These are phyloP conservation scores for Brassica rapa DNA, from an alignment of 345 rosid genomes.

Conservation along the genomic window DNA sequence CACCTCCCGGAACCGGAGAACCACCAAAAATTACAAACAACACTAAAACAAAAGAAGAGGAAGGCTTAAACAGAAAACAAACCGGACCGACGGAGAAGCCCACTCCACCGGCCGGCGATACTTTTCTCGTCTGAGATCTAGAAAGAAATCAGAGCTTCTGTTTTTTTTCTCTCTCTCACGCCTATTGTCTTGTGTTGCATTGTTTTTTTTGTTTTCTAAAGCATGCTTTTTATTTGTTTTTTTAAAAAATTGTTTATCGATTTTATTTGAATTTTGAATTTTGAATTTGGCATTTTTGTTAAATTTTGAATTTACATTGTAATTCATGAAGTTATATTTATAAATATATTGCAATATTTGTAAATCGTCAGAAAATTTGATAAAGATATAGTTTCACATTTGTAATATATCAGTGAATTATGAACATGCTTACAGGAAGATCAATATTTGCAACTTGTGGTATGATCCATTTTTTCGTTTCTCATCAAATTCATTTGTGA, in stretches of 20 bases:
- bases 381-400: neutral
- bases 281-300: neutral
- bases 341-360: neutral
- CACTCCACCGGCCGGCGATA: too few species aligned
- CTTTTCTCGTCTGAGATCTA: too few species aligned
- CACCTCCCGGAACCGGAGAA: too few species aligned
- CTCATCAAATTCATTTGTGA: neutral
- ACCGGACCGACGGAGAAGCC: too few species aligned
- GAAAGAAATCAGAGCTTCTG: neutral
- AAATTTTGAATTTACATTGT: neutral
- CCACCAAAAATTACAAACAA: too few species aligned
- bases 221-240: neutral
- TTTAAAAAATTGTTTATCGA: neutral
- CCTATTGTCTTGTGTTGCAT: too few species aligned
- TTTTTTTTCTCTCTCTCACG: neutral
- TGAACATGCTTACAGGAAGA: neutral
- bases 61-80: too few species aligned
- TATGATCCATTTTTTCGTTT: neutral
- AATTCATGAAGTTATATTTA: neutral
- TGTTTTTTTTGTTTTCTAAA: neutral
- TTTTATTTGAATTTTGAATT: neutral
- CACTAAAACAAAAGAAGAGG: too few species aligned
- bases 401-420: neutral
- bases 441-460: slow-evolving; percentile 17
- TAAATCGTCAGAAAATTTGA: neutral